Base-by-base conservation (phyloP, 129 eudicot species). In the Lactuca saligna region DNA sequence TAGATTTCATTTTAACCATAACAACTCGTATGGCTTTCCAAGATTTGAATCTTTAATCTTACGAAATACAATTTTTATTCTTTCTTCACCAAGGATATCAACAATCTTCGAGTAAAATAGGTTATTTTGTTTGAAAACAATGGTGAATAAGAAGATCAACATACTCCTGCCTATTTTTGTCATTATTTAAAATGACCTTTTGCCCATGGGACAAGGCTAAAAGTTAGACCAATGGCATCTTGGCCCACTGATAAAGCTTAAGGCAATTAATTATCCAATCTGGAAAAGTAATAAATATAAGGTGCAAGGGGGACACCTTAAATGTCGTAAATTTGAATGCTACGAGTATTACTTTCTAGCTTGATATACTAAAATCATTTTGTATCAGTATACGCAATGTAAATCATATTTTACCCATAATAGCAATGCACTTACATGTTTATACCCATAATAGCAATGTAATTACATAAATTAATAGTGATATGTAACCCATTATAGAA, bases 11-110 rank as follows among this genome's bases (percentile, higher is more conserved):
- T 48, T 63, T 74, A 88, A 78, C 91, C 96, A 68, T 73, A 17
- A 77, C 85, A 88, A 0, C 80, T 81, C 11, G 91, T 88, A 74
- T 88, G 91, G 81, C 78, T 67, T 72, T 85, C 91, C 88, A 88
- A 25, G 29, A 25, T 91, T 76, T 82, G 83, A 37, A 82, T 70
- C 34, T 78, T 80, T 78, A 88, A 66, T 81, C 80, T 71, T 29
- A 66, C 68, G 78, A 85, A 88, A 65, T 85, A 82, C 17, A 65
- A 50, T 66, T 54, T 61, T 70, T 20, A 39, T 76, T 56, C 25
- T 58, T 8, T 31, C 8, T 37, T 63, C 39, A 31, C 61, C 14
- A 9, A 79, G 46, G 35, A 85, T 80, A 42, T 85, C 96, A 16
- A 75, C 63, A 73, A 88, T 82, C 96, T 88, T 65, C 57, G 42